Base-by-base conservation (phyloP, 805 yeast genomes). In the Ogataea degrootiae region DNA sequence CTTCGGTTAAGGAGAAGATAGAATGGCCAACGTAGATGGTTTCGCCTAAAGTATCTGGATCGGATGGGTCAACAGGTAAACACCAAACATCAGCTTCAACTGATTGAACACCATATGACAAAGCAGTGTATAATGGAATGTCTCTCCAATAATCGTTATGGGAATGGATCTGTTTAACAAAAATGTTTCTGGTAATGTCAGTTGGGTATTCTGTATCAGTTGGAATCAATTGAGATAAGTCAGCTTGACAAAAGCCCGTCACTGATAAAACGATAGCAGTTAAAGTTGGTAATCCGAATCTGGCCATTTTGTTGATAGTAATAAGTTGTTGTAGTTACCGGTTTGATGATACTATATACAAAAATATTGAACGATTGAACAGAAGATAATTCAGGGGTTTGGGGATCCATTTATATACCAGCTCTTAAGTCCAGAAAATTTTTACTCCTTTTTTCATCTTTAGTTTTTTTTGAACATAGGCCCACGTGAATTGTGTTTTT, bases 21-120 rank as follows among this genome's bases (percentile, higher is more conserved):
- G 76, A 76, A 59, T 85, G 91, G 2, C 89, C 89, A 26, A 85
- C 86, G 43, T 74, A 82, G 15, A 83, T 57, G 5, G 39, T 40
- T 23, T 39, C 41, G 37, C 40, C 42, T n/a, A 46, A 46, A 40
- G 23, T 15, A n/a, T 53, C 50, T 35, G 67, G 67, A 15, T 63
- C 65, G 5, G 63, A 50, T 3, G 65, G 58, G 11, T 60, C 62
- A 4, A 64, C 57, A 5, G 65, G 63, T 45, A 74, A 75, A 42
- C 59, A 61, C 83, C 83, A 79, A 19, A 79, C 69, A 55, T 79
- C 84, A 21, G 78, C 77, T 56, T 79, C 84, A 17, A 79, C 72
- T 33, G 81, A 75, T 48, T 60, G 67, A 39, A 70, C 73, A 1
- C 83, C 83, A 22, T 57, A 58, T 17, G 69, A 62, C 34, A 77